Evolutionary conservation across 2,329 filamentous ascomycete genomes (phyloP), one percentile per base, ranked within the genome.

Genomic region (Zymoseptoria tritici): DNA sequence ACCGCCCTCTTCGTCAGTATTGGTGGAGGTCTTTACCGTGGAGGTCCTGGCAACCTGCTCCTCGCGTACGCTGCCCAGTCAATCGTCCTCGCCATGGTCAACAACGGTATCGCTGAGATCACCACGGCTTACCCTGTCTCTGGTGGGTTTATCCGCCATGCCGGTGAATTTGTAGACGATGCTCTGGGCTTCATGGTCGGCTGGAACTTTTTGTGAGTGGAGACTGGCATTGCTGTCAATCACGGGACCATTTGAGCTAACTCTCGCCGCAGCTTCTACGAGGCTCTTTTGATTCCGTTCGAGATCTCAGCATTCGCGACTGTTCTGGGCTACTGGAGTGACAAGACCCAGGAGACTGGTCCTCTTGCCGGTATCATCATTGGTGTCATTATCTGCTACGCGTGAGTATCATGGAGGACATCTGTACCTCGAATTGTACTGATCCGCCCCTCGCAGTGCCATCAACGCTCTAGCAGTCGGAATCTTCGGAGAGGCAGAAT

Each of bases 61-160:
- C 70, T 88, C 59, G 84, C 82, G 46, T 88, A 83, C 69, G 76
- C 77, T 36, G 63, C 84, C 51, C 85, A 87, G 70, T 77, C 77
- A 46, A 70, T 76, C 66, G 68, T 86, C 57, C 77, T 87, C 60
- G 84, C 76, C 22, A 75, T 85, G 53, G 81, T 87, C 69, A 87
- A 86, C 78, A 87, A 86, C 68, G 80, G 79, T 62, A 77, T 86
- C 60, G 85, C 85, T 8, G 85, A 88, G 71, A 87, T 88, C 85
- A 80, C 77, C 29, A 78, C 79, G 46, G 81, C 81, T 62, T 84
- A 85, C 78, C 85, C 85, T 22, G 79, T 88, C 53, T 80, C 79
- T 50, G 84, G 85, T 63, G 82, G 82, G 2, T 87, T 86, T 69
- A 81, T 88, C 64, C 83, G 85, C 60, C 78, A 86, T 66, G 83